phyloP scores from a whole-genome alignment of 441 rosid genomes.

The Populus trichocarpa region DNA sequence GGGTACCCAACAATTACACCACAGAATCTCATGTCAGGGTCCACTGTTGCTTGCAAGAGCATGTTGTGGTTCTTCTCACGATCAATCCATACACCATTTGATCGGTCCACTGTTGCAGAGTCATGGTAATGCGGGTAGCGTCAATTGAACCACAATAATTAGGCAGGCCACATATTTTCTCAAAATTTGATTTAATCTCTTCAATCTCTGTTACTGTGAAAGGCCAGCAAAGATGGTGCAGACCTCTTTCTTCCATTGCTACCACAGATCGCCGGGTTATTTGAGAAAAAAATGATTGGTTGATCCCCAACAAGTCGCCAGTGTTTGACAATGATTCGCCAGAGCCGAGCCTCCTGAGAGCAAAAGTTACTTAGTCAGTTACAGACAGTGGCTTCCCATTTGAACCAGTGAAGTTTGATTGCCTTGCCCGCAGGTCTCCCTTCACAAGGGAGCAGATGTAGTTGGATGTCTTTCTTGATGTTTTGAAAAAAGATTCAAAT shows the following conservation, averaged over 20 bases:
- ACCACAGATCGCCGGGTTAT: constrained; percentile 92
- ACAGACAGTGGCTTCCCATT: constrained; percentile 58
- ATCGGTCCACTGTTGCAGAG: constrained; percentile 63
- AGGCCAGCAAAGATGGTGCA: constrained; percentile 83
- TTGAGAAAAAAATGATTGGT: constrained; percentile 89
- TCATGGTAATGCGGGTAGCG: constrained; percentile 74
- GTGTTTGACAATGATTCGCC: constrained; percentile 72
- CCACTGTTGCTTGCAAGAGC: constrained; percentile 81
- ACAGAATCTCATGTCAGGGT: constrained; percentile 77
- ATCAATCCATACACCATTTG: constrained; percentile 67
- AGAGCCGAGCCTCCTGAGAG: constrained; percentile 87
- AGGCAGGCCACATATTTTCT: constrained; percentile 71
- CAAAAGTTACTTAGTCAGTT: constrained; percentile 78
- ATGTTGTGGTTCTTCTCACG: constrained; percentile 76
- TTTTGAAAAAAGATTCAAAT: constrained; percentile 64
- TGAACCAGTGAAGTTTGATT: constrained; percentile 45
- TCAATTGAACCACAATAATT: constrained; percentile 88
- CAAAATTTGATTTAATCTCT: constrained; percentile 62
- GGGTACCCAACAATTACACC: constrained; percentile 87
- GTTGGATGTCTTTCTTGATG: constrained; percentile 72
- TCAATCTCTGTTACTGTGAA: constrained; percentile 42
- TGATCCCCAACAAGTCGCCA: constrained; percentile 74
- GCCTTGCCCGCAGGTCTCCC: constrained; percentile 57
- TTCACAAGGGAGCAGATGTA: constrained; percentile 74
- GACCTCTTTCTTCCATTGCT: constrained; percentile 82